Conservation (phyloP, 2,329 filamentous ascomycete genomes). For the Xylaria sp. region DNA sequence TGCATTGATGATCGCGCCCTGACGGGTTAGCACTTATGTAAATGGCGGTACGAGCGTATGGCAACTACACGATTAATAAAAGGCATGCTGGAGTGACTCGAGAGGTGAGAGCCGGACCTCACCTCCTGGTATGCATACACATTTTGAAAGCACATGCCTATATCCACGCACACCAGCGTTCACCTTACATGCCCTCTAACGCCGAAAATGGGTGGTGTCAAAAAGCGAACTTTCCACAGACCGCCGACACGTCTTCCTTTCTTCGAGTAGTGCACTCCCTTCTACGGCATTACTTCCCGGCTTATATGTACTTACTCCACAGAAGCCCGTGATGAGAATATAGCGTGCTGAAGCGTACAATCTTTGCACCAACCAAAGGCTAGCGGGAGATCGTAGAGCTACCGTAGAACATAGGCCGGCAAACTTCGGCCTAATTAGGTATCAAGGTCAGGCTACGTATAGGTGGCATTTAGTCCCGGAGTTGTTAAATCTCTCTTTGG, state of each 20-base stretch:
- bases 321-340: conserved; percentile 1
- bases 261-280: neutral
- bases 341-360: conserved; percentile 6
- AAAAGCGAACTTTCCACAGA: neutral
- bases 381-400: neutral
- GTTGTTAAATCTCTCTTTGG: neutral
- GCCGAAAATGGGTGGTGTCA: neutral
- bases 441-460: neutral
- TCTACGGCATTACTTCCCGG: neutral
- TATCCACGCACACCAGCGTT: neutral
- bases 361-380: conserved; percentile 10
- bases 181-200: neutral
- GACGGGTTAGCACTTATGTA: conserved; percentile 27
- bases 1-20: conserved; percentile 11
- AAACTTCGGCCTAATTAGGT: conserved; percentile 4
- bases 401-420: neutral
- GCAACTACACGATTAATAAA: neutral
- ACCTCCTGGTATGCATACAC: neutral
- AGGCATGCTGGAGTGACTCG: no score
- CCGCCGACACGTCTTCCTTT: neutral
- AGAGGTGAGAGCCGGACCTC: neutral
- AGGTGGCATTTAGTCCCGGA: neutral
- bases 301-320: neutral
- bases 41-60: neutral
- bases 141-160: neutral